Percentiles rank a stretch among this genome's conserved stretches.
These are phyloP conservation scores for Candida taoyuanica DNA, from an alignment of 805 yeast genomes.

Conservation along the genomic window DNA sequence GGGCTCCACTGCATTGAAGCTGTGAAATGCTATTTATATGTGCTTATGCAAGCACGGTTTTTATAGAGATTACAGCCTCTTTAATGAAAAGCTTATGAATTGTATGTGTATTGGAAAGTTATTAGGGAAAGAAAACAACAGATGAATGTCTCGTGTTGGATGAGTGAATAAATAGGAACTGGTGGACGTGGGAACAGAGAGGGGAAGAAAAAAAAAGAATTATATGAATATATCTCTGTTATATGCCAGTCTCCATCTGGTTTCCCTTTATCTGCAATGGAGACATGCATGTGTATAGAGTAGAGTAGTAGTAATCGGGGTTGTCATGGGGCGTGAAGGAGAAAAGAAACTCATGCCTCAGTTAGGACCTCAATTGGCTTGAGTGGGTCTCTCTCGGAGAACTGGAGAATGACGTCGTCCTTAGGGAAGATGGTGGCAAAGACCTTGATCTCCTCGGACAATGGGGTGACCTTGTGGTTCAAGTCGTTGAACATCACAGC, in stretches of 20 bases:
- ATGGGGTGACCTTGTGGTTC: slow-evolving; percentile 74
- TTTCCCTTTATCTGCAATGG: too few species aligned
- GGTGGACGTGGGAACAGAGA: not conserved
- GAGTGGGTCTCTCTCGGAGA: slow-evolving; percentile 57
- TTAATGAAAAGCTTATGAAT: too few species aligned
- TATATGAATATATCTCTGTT: too few species aligned
- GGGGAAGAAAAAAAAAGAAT: not conserved
- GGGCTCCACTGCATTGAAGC: slow-evolving; percentile 23
- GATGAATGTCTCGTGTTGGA: too few species aligned
- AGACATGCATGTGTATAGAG: too few species aligned
- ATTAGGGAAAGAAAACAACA: not conserved
- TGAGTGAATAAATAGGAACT: not conserved
- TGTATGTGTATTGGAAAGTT: too few species aligned
- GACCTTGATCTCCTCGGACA: slow-evolving; percentile 88
- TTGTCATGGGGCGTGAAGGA: not conserved
- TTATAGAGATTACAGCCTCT: too few species aligned
- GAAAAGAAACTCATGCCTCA: slow-evolving; percentile 4
- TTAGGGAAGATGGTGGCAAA: slow-evolving; percentile 98
- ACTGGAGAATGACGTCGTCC: slow-evolving; percentile 83
- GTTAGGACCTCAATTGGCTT: slow-evolving; percentile 15
- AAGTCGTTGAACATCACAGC: slow-evolving; percentile 78
- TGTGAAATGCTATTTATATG: too few species aligned
- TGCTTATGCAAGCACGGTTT: too few species aligned
- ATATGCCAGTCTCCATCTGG: too few species aligned
- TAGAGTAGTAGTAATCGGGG: too few species aligned